Evolutionary conservation across 1,284 basidiomycete genomes (phyloP), one percentile per base, ranked within the genome.

Genomic region (Fomes fomentarius): DNA sequence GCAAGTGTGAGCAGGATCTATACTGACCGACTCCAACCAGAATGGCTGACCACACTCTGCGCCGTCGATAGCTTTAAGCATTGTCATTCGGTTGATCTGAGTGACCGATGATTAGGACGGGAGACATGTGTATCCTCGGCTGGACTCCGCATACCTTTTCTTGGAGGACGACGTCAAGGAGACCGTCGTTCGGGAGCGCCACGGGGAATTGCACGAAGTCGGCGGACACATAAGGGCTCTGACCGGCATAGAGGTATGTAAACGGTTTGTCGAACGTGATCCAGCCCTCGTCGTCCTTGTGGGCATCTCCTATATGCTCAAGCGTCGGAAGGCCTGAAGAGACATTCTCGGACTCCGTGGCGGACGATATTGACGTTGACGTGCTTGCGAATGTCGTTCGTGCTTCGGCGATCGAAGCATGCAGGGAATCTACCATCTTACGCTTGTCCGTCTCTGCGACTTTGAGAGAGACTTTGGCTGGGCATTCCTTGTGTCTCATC

Each of bases 201-300:
- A 91, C 85, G 0, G 94, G 94, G 71, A 94, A 96, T 49, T 94
- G 87, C 87, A 94, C 91, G 37, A 93, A 75, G 67, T 94, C 89
- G 46, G 88, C 28, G 8, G 52, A 57, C 71, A 82, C 83, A 68
- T 81, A 89, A 3, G 87, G 87, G 6, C 85, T 86, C 68, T 89
- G 85, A 1, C 88, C 87, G 8, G 84, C 86, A 63, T 80, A 86
- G 37, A 93, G 71, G 70, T 84, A 96, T 8, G 90, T 66, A 22
- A 93, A 71, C 2, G 87, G 87, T 55, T 87, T 79, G 30, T 89
- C 84, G 56, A 91, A 81, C 31, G 76, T 83, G 30, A 83, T 83
- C 89, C 85, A 93, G 14, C 84, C 89, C 50, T 81, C 83, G 11
- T 61, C 49, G 41, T 73, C 71, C 22, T 77, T 74, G 14, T 76